phyloP scores from a whole-genome alignment of 208 protist species.

The Leptomonas pyrrhocoris region DNA sequence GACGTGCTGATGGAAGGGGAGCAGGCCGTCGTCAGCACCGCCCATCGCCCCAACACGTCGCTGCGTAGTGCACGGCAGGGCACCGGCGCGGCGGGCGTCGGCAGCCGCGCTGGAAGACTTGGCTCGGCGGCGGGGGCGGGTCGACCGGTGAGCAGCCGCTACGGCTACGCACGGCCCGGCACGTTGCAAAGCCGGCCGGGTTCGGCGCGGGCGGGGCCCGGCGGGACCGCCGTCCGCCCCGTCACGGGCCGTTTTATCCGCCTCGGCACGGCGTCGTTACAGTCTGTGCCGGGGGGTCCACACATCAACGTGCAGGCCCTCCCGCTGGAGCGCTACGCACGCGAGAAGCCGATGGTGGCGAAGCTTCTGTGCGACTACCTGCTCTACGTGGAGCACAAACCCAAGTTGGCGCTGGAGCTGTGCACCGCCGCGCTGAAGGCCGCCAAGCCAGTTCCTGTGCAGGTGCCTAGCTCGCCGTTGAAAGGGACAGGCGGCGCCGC shows the following conservation, averaged over 20 bases:
- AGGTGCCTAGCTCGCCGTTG: not conserved
- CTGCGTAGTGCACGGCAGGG: slow-evolving; percentile 42
- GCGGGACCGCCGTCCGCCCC: slow-evolving; percentile 73
- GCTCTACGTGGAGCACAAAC: slow-evolving; percentile 94
- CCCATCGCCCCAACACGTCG: slow-evolving; percentile 88
- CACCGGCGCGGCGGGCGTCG: slow-evolving; percentile 9
- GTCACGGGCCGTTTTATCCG: slow-evolving; percentile 91
- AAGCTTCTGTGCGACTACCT: slow-evolving; percentile 96
- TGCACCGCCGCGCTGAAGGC: slow-evolving; percentile 55
- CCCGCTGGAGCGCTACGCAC: slow-evolving; percentile 92
- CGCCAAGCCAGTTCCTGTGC: slow-evolving; percentile 9
- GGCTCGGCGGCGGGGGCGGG: slow-evolving; percentile 38
- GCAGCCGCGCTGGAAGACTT: slow-evolving; percentile 33
- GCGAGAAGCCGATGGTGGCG: slow-evolving; percentile 82
- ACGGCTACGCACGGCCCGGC: slow-evolving; percentile 84
- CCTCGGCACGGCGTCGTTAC: slow-evolving; percentile 94
- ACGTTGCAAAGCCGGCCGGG: slow-evolving; percentile 57
- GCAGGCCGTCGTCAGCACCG: slow-evolving; percentile 82
- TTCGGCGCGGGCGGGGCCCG: slow-evolving; percentile 37
- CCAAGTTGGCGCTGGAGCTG: slow-evolving; percentile 91
- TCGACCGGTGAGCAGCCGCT: slow-evolving; percentile 72
- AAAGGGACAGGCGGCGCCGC: not conserved
- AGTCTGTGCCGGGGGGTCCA: slow-evolving; percentile 65
- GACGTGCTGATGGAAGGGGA: slow-evolving; percentile 93
- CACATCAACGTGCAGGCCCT: slow-evolving; percentile 89